Evolutionary conservation across 2,329 filamentous ascomycete genomes (phyloP), one percentile per base, ranked within the genome.

Genomic region (Fusarium liriodendri): DNA sequence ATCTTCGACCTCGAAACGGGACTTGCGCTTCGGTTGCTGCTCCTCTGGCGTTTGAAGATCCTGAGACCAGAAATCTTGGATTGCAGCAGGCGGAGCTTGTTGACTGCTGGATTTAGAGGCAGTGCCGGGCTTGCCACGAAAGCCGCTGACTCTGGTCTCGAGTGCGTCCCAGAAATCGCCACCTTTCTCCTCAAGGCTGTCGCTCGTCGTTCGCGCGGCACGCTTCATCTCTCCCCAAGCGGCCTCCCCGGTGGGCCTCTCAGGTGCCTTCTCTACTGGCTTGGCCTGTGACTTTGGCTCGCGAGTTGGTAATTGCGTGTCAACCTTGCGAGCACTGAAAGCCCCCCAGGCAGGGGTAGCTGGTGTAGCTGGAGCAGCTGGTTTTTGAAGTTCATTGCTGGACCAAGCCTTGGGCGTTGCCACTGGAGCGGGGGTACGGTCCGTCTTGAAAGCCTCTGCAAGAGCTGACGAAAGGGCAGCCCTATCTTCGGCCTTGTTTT

Each of bases 371-470:
- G 25, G 45, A 13, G 59, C 20, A 14, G 60, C n/a, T 22, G 67
- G 35, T 45, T 72, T 69, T 4, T 67, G 33, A 14, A 59, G 45
- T 32, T 73, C 62, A 40, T 42, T 60, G n/a, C 50, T 54, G n/a
- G 78, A 76, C 76, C 79, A 77, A 7, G 79, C 76, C 27, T 65
- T 70, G 4, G 80, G 78, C 6, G 79, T 78, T 29, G 72, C 69
- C 10, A 79, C 76, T 7, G 75, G 62, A 32, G 65, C 74, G n/a
- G 79, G 76, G 20, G 75, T 64, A 57, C 74, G 74, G 47, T 79
- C 74, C 54, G 78, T 74, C 59, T 76, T 81, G 71, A 83, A 79
- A n/a, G 81, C 80, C 38, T 82, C 77, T 5, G 81, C 80, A 38
- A 83, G 73, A 8, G 82, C 72, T 2, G 80, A 77, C 22, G 73